These are phyloP conservation scores for Rhododendron kiyosumense DNA, from an alignment of 148 eudicot species.

Conservation along the genomic window DNA sequence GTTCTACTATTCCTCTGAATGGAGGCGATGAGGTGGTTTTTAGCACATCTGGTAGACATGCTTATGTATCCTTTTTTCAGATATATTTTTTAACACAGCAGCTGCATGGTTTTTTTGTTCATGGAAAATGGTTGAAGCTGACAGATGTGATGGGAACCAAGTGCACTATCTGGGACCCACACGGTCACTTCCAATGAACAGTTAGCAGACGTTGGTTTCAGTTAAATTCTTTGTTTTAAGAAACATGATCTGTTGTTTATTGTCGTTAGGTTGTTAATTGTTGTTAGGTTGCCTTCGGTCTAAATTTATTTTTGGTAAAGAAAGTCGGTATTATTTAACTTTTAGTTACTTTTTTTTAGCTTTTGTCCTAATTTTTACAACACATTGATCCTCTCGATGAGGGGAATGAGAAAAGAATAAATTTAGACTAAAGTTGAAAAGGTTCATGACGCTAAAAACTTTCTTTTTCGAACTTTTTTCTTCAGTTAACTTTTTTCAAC, in stretches of 20 bases:
- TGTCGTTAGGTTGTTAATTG: background rate
- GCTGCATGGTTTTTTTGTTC: background rate
- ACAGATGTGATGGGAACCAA: background rate
- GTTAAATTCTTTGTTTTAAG: background rate
- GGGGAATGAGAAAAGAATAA: background rate
- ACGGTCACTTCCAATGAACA: background rate
- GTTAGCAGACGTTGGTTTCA: background rate
- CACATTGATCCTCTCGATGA: background rate
- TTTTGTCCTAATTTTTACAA: background rate
- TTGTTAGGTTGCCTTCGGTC: background rate
- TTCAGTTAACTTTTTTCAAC: background rate
- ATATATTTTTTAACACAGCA: background rate
- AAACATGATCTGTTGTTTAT: background rate
- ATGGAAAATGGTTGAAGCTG: background rate
- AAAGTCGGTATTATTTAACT: background rate
- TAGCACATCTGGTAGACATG: conserved; percentile 58
- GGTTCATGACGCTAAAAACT: background rate
- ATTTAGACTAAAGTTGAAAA: background rate
- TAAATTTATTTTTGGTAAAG: background rate
- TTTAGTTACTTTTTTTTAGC: background rate
- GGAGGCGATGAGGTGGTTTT: conserved; percentile 89
- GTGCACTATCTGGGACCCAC: background rate
- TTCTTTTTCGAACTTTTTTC: background rate
- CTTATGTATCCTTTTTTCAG: conserved; percentile 76
- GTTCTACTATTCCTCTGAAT: conserved; percentile 43